Percentiles rank a stretch among this genome's conserved stretches.
Conservation (phyloP, 768 basidiomycete genomes). For the Sarcodon aspratus region DNA sequence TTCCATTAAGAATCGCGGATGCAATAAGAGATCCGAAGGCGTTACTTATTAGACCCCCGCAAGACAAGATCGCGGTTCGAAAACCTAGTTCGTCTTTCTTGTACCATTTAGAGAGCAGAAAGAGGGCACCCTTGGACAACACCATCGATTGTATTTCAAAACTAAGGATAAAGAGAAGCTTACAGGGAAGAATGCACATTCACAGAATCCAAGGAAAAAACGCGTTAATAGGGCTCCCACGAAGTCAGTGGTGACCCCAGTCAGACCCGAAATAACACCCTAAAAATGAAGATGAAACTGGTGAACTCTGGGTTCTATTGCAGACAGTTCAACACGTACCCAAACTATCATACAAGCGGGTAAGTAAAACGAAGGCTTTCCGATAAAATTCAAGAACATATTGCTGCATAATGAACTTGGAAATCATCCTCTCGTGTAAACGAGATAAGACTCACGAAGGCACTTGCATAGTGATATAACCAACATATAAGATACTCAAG, state of each 20-base stretch:
- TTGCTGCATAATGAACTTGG: conserved; percentile 31
- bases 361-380: conserved; percentile 58
- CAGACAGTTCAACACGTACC: conserved; percentile 25
- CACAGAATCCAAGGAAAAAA: conserved; percentile 57
- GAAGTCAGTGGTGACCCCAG: conserved; percentile 32
- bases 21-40: conserved; percentile 76
- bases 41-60: conserved; percentile 69
- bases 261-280: conserved; percentile 34
- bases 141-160: background rate
- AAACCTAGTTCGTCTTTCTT: conserved; percentile 58
- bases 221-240: conserved; percentile 52
- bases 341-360: conserved; percentile 59
- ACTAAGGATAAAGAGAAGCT: background rate
- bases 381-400: conserved; percentile 57
- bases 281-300: conserved; percentile 24
- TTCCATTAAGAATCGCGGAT: conserved; percentile 58
- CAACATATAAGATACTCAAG: conserved; percentile 56
- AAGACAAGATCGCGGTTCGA: conserved; percentile 55
- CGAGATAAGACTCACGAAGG: conserved; percentile 40
- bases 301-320: background rate
- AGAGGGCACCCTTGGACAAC: conserved; percentile 34
- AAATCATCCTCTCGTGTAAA: background rate
- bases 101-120: conserved; percentile 64
- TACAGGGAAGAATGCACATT: conserved; percentile 54
- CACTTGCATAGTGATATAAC: conserved; percentile 73